These are phyloP conservation scores for Taphrina wiesneri DNA, from an alignment of 1,139 yeast species.

Conservation along the genomic window DNA sequence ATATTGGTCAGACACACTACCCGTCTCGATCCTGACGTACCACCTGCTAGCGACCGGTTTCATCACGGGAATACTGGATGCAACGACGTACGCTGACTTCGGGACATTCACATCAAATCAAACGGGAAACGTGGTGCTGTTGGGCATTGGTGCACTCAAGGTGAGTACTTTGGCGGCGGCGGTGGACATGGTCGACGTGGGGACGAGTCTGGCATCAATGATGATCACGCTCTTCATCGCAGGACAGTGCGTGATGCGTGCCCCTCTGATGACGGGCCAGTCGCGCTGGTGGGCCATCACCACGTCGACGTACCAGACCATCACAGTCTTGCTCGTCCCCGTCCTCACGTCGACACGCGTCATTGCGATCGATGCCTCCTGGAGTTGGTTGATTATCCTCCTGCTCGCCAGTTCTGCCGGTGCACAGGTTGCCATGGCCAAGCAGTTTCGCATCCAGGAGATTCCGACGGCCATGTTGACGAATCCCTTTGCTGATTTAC, in stretches of 20 bases:
- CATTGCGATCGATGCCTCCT: background rate
- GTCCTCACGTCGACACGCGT: conserved; percentile 5
- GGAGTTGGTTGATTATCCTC: conserved; percentile 16
- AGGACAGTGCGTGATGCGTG: conserved; percentile 6
- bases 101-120: conserved; percentile 31
- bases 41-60: conserved; percentile 30
- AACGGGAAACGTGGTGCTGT: conserved; percentile 23
- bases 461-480: conserved; percentile 2
- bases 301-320: conserved; percentile 4
- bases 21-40: conserved; percentile 5
- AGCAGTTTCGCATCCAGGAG: conserved; percentile 20
- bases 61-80: conserved; percentile 27
- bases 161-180: background rate
- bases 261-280: background rate
- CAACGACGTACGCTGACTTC: conserved; percentile 27
- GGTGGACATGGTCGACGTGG: conserved; percentile 10
- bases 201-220: conserved; percentile 10
- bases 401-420: conserved; percentile 26
- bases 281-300: conserved; percentile 19
- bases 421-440: conserved; percentile 26
- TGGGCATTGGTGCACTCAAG: conserved; percentile 7
- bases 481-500: conserved; percentile 18
- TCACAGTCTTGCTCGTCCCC: conserved; percentile 13
- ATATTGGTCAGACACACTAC: conserved; percentile 10
- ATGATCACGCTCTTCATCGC: conserved; percentile 6